phyloP scores from a whole-genome alignment of 345 rosid genomes.

The Euphorbia tirucalli region DNA sequence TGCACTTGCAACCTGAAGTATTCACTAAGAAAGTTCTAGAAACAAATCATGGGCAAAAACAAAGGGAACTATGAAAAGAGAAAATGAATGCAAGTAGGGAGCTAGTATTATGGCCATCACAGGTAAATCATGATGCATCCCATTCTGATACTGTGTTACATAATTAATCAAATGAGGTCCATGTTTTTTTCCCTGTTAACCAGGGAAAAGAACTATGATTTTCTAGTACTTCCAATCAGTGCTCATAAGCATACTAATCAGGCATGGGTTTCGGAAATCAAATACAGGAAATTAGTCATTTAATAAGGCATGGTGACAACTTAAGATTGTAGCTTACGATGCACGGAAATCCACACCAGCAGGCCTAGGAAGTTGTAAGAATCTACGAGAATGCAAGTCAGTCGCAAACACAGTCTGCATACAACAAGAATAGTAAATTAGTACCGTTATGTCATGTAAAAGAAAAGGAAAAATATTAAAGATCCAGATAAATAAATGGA shows the following conservation, averaged over 20 bases:
- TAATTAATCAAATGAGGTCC: too few relatives aligned
- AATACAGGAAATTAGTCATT: neutral
- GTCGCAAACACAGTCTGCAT: slow-evolving; percentile 87
- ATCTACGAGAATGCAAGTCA: slow-evolving; percentile 78
- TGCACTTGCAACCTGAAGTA: neutral
- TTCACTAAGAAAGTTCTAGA: neutral
- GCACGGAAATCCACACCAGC: slow-evolving; percentile 93
- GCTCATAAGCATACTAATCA: neutral
- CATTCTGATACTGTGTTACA: neutral
- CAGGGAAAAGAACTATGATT: neutral
- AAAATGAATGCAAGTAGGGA: neutral
- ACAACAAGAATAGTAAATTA: slow-evolving; percentile 13
- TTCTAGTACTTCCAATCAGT: neutral
- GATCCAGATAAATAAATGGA: neutral
- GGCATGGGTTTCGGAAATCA: neutral
- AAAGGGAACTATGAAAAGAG: neutral
- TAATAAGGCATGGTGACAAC: neutral
- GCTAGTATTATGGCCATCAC: neutral
- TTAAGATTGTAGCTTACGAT: slow-evolving; percentile 54
- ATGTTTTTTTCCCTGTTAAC: neutral
- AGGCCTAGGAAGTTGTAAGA: slow-evolving; percentile 88
- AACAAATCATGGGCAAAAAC: neutral
- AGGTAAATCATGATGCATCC: neutral
- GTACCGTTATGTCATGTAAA: neutral
- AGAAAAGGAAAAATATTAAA: neutral